Conservation (phyloP, 2,329 filamentous ascomycete species). For the Apiospora aurea region DNA sequence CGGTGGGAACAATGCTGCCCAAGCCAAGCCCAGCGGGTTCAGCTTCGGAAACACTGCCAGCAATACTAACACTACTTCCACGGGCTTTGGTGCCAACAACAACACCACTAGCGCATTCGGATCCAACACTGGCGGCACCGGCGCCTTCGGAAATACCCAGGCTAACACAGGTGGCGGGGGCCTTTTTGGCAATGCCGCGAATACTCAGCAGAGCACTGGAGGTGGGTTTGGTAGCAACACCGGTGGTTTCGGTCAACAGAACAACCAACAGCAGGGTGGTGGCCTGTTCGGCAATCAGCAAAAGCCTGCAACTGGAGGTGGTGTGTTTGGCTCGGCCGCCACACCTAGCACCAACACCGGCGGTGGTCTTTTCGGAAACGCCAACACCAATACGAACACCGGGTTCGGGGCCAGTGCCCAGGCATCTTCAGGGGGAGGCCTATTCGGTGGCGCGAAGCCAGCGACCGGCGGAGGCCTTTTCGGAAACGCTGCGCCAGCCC, state of each 20-base stretch:
- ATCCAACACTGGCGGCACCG: conserved; percentile 41
- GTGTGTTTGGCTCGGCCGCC: background rate
- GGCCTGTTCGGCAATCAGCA: conserved; percentile 48
- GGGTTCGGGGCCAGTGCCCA: conserved; percentile 42
- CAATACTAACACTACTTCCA: conserved; percentile 27
- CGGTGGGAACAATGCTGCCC: conserved; percentile 38
- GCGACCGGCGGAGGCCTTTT: conserved; percentile 50
- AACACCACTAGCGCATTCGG: conserved; percentile 26
- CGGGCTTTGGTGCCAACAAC: conserved; percentile 40
- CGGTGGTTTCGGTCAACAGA: conserved; percentile 48
- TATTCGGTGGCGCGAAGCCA: conserved; percentile 45
- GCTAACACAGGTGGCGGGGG: conserved; percentile 33
- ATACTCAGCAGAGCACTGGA: conserved; percentile 40
- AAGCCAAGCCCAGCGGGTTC: conserved; percentile 39
- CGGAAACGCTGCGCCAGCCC: conserved; percentile 43
- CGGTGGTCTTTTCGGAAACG: conserved; percentile 14
- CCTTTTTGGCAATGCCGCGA: conserved; percentile 42
- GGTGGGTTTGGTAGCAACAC: conserved; percentile 41
- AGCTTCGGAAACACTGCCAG: conserved; percentile 31
- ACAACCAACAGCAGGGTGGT: conserved; percentile 45
- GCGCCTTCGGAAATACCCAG: conserved; percentile 45
- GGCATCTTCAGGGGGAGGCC: conserved; percentile 42
- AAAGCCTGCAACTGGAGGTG: conserved; percentile 40
- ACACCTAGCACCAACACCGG: background rate
- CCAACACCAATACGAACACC: conserved; percentile 32